A percentile compares a stretch with the other conserved stretches of the same genome.
phyloP scores from a whole-genome alignment of 1,284 basidiomycete genomes.

The Puccinia polysora region DNA sequence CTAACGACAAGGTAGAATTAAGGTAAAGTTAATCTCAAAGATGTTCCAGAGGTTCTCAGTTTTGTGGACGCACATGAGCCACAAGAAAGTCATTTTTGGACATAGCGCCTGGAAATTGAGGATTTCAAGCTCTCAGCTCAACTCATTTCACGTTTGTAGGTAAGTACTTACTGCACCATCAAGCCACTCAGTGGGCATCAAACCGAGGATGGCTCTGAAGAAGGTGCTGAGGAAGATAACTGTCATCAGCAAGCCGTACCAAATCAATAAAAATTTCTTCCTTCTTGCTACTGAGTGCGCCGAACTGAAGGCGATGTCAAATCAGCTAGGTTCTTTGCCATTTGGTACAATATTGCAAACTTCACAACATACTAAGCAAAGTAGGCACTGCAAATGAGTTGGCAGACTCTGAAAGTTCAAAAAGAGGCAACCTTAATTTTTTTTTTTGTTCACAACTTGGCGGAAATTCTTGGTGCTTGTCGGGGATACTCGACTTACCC shows the following conservation, averaged over 20 bases:
- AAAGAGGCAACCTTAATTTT: not conserved
- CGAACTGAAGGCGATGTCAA: conserved; percentile 18
- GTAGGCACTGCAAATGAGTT: conserved; percentile 43
- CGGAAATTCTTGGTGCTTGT: too few relatives aligned
- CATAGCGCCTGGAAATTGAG: conserved; percentile 38
- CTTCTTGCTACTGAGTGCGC: conserved; percentile 34
- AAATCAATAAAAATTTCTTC: conserved; percentile 26
- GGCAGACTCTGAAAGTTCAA: conserved; percentile 29
- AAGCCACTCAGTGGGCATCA: conserved; percentile 33
- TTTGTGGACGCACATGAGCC: conserved; percentile 34
- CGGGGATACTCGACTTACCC: conserved; percentile 27
- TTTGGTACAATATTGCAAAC: not conserved
- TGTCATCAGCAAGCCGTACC: conserved; percentile 40
- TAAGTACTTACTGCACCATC: conserved; percentile 39
- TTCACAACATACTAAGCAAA: conserved; percentile 34
- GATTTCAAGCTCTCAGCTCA: too few relatives aligned
- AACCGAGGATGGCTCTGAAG: conserved; percentile 36
- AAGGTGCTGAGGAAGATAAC: conserved; percentile 39
- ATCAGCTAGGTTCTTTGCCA: not conserved
- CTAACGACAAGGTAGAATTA: not conserved
- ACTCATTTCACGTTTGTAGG: too few relatives aligned
- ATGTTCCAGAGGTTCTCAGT: too few relatives aligned
- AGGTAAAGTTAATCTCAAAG: not conserved
- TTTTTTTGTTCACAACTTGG: too few relatives aligned
- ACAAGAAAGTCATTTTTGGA: conserved; percentile 42